Base-by-base conservation (phyloP, 495 filamentous ascomycete species). In the Xanthoparmelia taractica region DNA sequence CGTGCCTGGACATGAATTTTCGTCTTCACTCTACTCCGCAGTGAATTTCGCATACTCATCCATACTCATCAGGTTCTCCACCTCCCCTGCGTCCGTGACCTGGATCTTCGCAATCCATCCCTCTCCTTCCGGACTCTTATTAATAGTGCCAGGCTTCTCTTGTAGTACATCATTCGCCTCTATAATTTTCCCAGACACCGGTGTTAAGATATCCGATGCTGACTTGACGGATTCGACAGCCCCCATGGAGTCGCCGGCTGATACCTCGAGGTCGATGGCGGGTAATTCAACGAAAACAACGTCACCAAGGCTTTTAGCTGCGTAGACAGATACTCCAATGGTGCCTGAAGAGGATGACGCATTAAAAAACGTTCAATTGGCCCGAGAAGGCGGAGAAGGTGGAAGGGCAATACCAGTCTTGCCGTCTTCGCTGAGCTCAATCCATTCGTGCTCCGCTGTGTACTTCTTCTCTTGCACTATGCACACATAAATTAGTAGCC, bases 181-280 rank as follows among this genome's bases (percentile, higher is more conserved):
- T 36, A 85, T 80, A 58, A 98, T 82, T 66, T 75, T 88, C 66
- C 93, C 91, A 40, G 82, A 76, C 58, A 96, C 82, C 33, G 94
- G 95, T 7, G 91, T 86, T 73, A 95, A 86, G 77, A 98, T 96
- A 73, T 98, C 94, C 65, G 90, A 93, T 23, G 95, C 94, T 50
- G 89, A 92, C 82, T 98, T 98, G 73, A 98, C 94, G 13, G 91
- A 96, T 81, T 98, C 94, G 65, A 98, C 92, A 54, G 94, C 92
- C 60, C 94, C 94, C 65, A 91, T 85, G 67, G 88, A 89, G 66
- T 83, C 85, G 65, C 84, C 85, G 50, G 83, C 78, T 27, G 80
- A 81, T 41, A 91, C 78, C 63, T 83, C 81, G 4, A 88, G 89
- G 41, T 85, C 83, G 15, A 83, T 68, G 25, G 85, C 88, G 15